Conservation (phyloP, 2,329 filamentous ascomycete species). For the Anthostomella pinea region DNA sequence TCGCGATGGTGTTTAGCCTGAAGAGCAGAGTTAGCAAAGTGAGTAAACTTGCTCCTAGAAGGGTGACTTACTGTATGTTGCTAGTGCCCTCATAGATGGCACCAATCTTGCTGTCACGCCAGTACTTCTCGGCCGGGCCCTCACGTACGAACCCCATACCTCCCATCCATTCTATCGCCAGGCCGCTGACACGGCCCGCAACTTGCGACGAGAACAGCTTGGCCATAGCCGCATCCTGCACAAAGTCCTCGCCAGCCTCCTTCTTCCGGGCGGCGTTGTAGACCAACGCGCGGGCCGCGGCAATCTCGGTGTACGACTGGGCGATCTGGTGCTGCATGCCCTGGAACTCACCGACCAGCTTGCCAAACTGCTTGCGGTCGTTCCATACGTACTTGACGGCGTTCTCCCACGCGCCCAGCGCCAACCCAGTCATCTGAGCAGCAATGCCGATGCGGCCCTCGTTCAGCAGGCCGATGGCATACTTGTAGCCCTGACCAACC, state of each 20-base stretch:
- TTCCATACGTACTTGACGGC: conserved; percentile 96
- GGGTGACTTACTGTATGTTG: conserved; percentile 60
- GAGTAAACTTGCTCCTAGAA: neutral
- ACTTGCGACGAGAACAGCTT: conserved; percentile 95
- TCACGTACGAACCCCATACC: conserved; percentile 98
- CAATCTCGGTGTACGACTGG: conserved; percentile 91
- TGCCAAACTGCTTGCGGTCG: conserved; percentile 94
- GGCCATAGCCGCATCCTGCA: conserved; percentile 95
- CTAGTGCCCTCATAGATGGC: conserved; percentile 94
- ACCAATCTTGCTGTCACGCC: conserved; percentile 96
- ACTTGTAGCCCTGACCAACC: conserved; percentile 94
- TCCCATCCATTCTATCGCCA: conserved; percentile 98
- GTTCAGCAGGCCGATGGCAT: conserved; percentile 90
- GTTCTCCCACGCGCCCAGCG: conserved; percentile 92
- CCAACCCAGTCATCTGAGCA: conserved; percentile 96
- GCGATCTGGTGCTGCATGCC: conserved; percentile 99
- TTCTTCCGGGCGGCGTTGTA: conserved; percentile 98
- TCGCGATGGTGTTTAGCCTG: conserved; percentile 62
- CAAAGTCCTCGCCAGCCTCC: conserved; percentile 94
- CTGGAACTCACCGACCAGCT: conserved; percentile 93
- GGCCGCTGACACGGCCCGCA: conserved; percentile 77
- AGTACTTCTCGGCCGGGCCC: conserved; percentile 96
- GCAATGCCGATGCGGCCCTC: conserved; percentile 97
- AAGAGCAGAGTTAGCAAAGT: conserved; percentile 22
- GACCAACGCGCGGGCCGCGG: conserved; percentile 84